Conservation (phyloP, 2,329 filamentous ascomycete species). For the Ceratocystiopsis minuta region DNA sequence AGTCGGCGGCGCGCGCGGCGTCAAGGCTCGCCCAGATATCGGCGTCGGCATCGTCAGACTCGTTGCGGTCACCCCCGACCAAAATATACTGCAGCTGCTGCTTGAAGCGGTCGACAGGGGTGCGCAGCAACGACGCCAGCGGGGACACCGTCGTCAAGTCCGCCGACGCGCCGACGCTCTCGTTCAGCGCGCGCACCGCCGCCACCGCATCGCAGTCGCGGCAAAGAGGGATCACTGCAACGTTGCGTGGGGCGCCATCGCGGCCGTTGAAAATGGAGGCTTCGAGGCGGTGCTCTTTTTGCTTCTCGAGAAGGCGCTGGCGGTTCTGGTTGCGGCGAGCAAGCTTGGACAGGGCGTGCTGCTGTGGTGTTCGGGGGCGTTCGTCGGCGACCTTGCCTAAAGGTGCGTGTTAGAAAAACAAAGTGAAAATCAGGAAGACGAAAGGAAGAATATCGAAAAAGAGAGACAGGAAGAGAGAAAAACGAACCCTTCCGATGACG, state of each 20-base stretch:
- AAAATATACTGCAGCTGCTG: slow-evolving; percentile 66
- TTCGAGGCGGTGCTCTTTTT: slow-evolving; percentile 64
- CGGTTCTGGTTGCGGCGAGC: slow-evolving; percentile 89
- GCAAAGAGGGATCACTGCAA: slow-evolving; percentile 76
- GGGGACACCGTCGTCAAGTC: neutral
- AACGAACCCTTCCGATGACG: slow-evolving; percentile 17
- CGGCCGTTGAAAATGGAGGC: slow-evolving; percentile 69
- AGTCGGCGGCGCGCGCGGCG: slow-evolving; percentile 76
- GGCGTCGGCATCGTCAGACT: slow-evolving; percentile 25
- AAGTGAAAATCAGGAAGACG: neutral
- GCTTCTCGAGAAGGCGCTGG: slow-evolving; percentile 70
- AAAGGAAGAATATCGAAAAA: too few species aligned
- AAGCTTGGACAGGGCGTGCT: slow-evolving; percentile 94
- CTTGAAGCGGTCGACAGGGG: slow-evolving; percentile 78
- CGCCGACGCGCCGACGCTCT: slow-evolving; percentile 50
- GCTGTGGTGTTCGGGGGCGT: slow-evolving; percentile 74
- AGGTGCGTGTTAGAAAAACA: neutral
- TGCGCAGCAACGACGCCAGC: slow-evolving; percentile 21
- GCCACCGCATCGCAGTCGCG: slow-evolving; percentile 47
- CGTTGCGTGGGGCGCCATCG: slow-evolving; percentile 72
- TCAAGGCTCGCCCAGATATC: slow-evolving; percentile 45
- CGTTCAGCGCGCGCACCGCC: slow-evolving; percentile 54
- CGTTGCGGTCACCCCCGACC: slow-evolving; percentile 51
- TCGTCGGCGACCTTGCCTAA: slow-evolving; percentile 64
- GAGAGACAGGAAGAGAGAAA: too few species aligned